phyloP scores from a whole-genome alignment of 2,329 filamentous ascomycete species.

The Helminthosporium solani region DNA sequence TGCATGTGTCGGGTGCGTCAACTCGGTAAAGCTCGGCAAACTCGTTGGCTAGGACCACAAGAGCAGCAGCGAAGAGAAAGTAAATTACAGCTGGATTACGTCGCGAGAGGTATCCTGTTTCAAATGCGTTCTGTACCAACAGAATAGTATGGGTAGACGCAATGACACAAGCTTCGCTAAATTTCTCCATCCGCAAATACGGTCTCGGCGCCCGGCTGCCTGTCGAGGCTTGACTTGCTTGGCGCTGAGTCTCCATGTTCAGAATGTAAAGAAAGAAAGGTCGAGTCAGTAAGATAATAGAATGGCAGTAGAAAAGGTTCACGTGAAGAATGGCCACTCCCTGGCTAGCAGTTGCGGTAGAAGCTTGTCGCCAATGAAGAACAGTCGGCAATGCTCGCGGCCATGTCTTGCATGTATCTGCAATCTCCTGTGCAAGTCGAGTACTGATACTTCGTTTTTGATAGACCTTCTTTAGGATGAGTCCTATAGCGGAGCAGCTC shows the following conservation, averaged over 20 bases:
- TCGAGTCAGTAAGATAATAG: constrained; percentile 62
- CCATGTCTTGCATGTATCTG: constrained; percentile 56
- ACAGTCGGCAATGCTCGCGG: constrained; percentile 50
- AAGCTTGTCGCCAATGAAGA: constrained; percentile 56
- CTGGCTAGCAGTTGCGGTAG: constrained; percentile 48
- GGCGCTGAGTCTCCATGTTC: constrained; percentile 45
- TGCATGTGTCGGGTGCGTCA: constrained; percentile 38
- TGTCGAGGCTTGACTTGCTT: constrained; percentile 26
- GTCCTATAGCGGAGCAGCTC: constrained; percentile 59
- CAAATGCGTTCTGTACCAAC: constrained; percentile 43
- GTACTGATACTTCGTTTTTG: constrained; percentile 61
- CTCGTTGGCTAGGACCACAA: constrained; percentile 44
- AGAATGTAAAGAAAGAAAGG: constrained; percentile 64
- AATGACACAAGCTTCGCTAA: constrained; percentile 46
- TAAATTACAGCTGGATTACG: constrained; percentile 45
- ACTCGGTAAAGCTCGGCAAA: constrained; percentile 41
- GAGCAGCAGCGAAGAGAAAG: constrained; percentile 44
- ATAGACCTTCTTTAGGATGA: constrained; percentile 61
- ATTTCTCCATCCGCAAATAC: constrained; percentile 50
- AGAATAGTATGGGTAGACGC: constrained; percentile 45
- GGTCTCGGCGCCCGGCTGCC: constrained; percentile 27
- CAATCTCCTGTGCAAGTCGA: constrained; percentile 58
- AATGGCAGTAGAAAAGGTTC: constrained; percentile 63
- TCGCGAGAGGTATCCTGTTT: constrained; percentile 43
- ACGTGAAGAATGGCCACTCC: constrained; percentile 63